Conservation (phyloP, 1,284 basidiomycete genomes). For the Abortiporus biennis region DNA sequence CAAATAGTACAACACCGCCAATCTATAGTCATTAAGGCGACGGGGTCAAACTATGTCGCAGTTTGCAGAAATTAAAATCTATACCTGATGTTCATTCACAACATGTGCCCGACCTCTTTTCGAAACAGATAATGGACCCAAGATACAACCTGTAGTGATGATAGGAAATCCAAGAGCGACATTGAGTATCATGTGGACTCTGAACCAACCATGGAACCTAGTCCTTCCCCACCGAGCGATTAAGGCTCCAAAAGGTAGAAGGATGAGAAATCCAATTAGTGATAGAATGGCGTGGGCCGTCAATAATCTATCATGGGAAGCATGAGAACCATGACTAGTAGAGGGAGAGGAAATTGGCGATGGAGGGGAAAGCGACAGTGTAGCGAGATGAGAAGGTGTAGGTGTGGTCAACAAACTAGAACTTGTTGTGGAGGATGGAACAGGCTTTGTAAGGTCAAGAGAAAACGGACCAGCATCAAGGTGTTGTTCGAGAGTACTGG, state of each 20-base stretch:
- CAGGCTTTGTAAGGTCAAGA: slow-evolving; percentile 38
- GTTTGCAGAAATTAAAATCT: slow-evolving; percentile 2
- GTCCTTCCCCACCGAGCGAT: slow-evolving; percentile 57
- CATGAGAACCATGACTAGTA: not conserved
- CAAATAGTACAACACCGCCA: slow-evolving; percentile 47
- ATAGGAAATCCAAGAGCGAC: slow-evolving; percentile 43
- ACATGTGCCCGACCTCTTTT: slow-evolving; percentile 37
- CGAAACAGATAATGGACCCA: slow-evolving; percentile 45
- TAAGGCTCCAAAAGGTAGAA: slow-evolving; percentile 54
- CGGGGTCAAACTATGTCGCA: no score
- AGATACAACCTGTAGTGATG: slow-evolving; percentile 41
- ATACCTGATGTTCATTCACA: slow-evolving; percentile 44
- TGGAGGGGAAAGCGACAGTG: slow-evolving; percentile 2
- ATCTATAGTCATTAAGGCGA: no score
- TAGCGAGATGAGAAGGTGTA: no score
- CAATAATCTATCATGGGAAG: slow-evolving; percentile 33
- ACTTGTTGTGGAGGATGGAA: slow-evolving; percentile 14
- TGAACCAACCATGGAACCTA: slow-evolving; percentile 54
- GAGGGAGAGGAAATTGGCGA: slow-evolving; percentile 6
- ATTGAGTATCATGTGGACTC: slow-evolving; percentile 43
- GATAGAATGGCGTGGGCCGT: slow-evolving; percentile 49
- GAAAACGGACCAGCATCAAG: slow-evolving; percentile 37
- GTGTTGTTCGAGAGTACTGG: slow-evolving; percentile 36
- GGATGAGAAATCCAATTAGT: slow-evolving; percentile 51
- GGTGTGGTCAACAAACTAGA: slow-evolving; percentile 1